Evolutionary conservation across 306 rosid genomes (phyloP).

Genomic region (Acacia crassicarpa): DNA sequence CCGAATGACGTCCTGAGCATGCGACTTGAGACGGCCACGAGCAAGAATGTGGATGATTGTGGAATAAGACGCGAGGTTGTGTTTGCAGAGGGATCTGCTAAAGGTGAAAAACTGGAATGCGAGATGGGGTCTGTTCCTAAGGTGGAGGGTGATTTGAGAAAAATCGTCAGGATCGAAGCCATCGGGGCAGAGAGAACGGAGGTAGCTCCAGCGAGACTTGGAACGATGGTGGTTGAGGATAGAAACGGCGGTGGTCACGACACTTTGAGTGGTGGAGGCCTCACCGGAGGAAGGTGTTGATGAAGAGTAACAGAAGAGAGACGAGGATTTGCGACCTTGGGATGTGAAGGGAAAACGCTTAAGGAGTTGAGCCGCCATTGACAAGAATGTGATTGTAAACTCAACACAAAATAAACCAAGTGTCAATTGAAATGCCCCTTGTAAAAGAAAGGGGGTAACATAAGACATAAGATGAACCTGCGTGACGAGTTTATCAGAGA

Average conservation of each 20-base stretch:
- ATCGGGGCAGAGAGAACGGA: slow-evolving; percentile 51
- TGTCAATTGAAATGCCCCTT: too few species aligned
- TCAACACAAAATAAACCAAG: background rate
- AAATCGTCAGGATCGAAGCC: slow-evolving; percentile 56
- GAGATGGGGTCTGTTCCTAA: slow-evolving; percentile 74
- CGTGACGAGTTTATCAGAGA: too few species aligned
- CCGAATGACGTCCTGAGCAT: slow-evolving; percentile 52
- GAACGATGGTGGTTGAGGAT: slow-evolving; percentile 72
- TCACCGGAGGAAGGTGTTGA: slow-evolving; percentile 4
- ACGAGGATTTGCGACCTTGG: slow-evolving; percentile 14
- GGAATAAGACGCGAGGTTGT: slow-evolving; percentile 63
- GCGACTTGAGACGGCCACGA: slow-evolving; percentile 56
- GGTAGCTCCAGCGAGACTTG: slow-evolving; percentile 71
- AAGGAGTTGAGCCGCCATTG: slow-evolving; percentile 42
- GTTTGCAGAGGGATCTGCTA: slow-evolving; percentile 65
- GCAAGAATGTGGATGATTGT: slow-evolving; percentile 73
- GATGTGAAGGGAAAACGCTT: slow-evolving; percentile 28
- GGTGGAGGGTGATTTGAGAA: slow-evolving; percentile 56
- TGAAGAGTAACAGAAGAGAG: slow-evolving; percentile 18
- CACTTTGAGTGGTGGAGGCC: background rate
- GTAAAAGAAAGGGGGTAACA: too few species aligned
- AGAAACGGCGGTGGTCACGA: slow-evolving; percentile 43
- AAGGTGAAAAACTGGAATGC: slow-evolving; percentile 68
- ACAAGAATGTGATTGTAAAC: background rate
- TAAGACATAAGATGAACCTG: too few species aligned